A percentile compares a stretch with the other conserved stretches of the same genome.
Evolutionary conservation across 805 yeast species (phyloP).

Genomic region (Lachancea meyersii): DNA sequence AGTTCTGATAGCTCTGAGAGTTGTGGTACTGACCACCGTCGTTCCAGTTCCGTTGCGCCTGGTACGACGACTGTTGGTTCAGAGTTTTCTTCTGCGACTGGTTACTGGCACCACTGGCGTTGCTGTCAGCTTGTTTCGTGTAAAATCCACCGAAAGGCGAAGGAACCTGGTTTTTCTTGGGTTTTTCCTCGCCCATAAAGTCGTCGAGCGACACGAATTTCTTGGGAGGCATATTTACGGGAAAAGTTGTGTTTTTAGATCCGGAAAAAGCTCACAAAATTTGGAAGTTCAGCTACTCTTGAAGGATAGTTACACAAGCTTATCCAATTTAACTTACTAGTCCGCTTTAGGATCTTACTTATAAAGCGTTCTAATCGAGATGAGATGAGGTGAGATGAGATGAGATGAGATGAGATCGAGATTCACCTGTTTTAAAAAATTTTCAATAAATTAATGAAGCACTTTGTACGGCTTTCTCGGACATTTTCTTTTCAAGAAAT

Average conservation of each 20-base stretch:
- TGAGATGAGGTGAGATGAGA: slow-evolving; percentile 5
- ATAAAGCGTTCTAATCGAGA: too few relatives aligned
- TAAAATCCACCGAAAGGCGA: slow-evolving; percentile 34
- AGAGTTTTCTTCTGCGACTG: slow-evolving; percentile 6
- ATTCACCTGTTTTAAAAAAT: not conserved
- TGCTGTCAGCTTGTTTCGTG: slow-evolving; percentile 15
- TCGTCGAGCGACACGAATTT: slow-evolving; percentile 28
- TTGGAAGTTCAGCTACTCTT: too few relatives aligned
- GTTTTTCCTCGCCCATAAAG: slow-evolving; percentile 27
- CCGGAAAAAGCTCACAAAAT: not conserved
- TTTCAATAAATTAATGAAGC: not conserved
- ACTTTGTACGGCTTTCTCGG: not conserved
- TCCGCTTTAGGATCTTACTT: not conserved
- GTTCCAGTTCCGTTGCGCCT: slow-evolving; percentile 19
- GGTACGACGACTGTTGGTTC: slow-evolving; percentile 5
- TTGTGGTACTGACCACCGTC: slow-evolving; percentile 15
- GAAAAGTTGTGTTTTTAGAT: not conserved
- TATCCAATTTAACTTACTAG: too few relatives aligned
- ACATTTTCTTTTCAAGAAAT: not conserved
- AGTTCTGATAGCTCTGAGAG: slow-evolving; percentile 8
- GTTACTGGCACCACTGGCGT: slow-evolving; percentile 2
- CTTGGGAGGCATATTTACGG: slow-evolving; percentile 29
- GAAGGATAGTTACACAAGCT: too few relatives aligned
- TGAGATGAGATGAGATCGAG: slow-evolving; percentile 8
- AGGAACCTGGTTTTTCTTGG: slow-evolving; percentile 26